phyloP scores from a whole-genome alignment of 345 rosid genomes.

The Eucalyptus pumila region DNA sequence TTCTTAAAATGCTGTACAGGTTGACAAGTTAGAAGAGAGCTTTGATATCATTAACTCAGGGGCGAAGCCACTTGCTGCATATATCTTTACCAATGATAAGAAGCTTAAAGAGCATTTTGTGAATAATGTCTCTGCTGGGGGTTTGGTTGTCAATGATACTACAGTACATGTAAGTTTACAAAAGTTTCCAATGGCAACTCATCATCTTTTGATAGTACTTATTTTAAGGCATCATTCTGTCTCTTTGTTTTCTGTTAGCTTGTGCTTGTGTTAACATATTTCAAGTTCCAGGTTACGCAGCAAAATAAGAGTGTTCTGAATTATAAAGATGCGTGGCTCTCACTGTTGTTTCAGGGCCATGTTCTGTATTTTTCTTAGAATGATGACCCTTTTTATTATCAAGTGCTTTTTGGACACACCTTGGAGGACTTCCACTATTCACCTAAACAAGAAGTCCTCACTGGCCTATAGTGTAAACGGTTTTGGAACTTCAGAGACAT shows the following conservation, averaged over 20 bases:
- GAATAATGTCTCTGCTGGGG: slow-evolving; percentile 72
- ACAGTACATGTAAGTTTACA: slow-evolving; percentile 53
- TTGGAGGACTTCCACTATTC: not conserved
- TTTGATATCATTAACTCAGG: slow-evolving; percentile 60
- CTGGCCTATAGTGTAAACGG: not conserved
- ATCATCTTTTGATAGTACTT: not conserved
- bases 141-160: slow-evolving; percentile 74
- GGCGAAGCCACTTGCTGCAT: slow-evolving; percentile 90
- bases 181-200: not conserved
- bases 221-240: not conserved
- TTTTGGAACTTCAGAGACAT: not conserved
- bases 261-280: not conserved
- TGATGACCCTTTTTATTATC: not conserved
- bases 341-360: not conserved
- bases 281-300: not conserved
- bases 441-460: not conserved
- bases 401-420: not conserved
- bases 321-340: not conserved
- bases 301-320: not conserved
- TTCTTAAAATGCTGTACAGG: slow-evolving; percentile 14
- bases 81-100: slow-evolving; percentile 66
- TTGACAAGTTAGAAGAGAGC: slow-evolving; percentile 72
- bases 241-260: not conserved
- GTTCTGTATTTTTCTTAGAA: not conserved
- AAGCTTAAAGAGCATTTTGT: slow-evolving; percentile 60